These are phyloP conservation scores for Dendrobium chrysotoxum DNA, from an alignment of 106 monocot species.

Conservation along the genomic window DNA sequence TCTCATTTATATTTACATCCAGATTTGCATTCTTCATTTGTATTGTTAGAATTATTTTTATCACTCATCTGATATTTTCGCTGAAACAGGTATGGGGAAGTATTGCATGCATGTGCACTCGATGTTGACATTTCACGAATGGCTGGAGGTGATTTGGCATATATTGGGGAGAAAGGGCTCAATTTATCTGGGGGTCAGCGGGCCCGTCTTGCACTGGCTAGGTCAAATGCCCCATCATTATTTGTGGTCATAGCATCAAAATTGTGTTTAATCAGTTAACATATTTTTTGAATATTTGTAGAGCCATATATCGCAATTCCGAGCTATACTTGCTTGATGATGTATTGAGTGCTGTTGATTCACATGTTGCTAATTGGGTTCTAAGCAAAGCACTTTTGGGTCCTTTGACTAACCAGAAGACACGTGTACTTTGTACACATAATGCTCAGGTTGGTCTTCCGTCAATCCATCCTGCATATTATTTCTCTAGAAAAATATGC, in stretches of 20 bases:
- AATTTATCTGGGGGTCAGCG: slow-evolving; percentile 98
- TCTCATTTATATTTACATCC: neutral
- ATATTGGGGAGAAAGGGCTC: slow-evolving; percentile 76
- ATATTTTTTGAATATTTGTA: slow-evolving; percentile 25
- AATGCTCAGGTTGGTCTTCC: slow-evolving; percentile 66
- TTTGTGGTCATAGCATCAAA: neutral
- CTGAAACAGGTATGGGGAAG: slow-evolving; percentile 61
- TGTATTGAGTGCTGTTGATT: slow-evolving; percentile 93
- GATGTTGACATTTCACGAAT: slow-evolving; percentile 86
- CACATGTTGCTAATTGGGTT: slow-evolving; percentile 91
- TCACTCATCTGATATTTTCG: neutral
- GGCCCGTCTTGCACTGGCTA: slow-evolving; percentile 82
- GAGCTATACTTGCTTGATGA: slow-evolving; percentile 95
- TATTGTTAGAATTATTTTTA: neutral
- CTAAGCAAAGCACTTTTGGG: slow-evolving; percentile 63
- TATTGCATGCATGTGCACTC: slow-evolving; percentile 79
- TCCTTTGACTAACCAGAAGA: slow-evolving; percentile 65
- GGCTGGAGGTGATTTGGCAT: slow-evolving; percentile 66
- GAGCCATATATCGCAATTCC: slow-evolving; percentile 74
- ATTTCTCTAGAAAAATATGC: neutral
- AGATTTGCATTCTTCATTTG: neutral
- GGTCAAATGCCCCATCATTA: slow-evolving; percentile 32
- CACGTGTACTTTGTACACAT: slow-evolving; percentile 83
- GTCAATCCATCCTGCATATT: slow-evolving; percentile 1
- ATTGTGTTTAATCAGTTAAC: neutral